A percentile compares a stretch with the other conserved stretches of the same genome.
These are phyloP conservation scores for Malus fusca DNA, from an alignment of 306 rosid species.

Conservation along the genomic window DNA sequence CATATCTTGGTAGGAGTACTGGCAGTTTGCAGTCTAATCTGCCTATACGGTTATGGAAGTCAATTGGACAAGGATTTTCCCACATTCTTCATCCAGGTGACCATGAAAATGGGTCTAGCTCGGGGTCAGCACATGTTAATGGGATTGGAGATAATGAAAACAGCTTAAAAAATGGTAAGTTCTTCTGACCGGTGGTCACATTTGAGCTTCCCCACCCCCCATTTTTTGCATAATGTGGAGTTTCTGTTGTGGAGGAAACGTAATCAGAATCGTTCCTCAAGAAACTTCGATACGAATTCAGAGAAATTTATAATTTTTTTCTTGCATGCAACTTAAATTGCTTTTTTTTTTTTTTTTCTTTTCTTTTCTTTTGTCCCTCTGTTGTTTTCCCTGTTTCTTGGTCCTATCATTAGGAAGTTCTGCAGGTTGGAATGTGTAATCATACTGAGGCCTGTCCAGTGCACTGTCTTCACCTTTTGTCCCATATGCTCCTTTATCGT, in stretches of 20 bases:
- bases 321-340: not conserved
- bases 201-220: not conserved
- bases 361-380: not conserved
- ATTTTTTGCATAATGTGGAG: not conserved
- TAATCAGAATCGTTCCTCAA: not conserved
- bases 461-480: not conserved
- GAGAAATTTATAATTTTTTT: not conserved
- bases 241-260: not conserved
- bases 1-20: constrained; percentile 18
- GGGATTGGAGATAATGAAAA: constrained; percentile 24
- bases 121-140: constrained; percentile 27
- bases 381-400: not conserved
- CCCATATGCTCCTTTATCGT: not conserved
- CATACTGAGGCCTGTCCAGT: not conserved
- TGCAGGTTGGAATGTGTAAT: not conserved
- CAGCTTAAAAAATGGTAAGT: constrained; percentile 35
- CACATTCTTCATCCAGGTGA: constrained; percentile 51
- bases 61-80: constrained; percentile 66
- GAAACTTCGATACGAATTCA: not conserved
- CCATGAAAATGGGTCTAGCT: constrained; percentile 43
- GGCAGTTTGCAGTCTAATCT: constrained; percentile 40
- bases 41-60: constrained; percentile 59
- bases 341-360: not conserved
- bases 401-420: not conserved
- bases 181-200: not conserved